Evolutionary conservation across 192 early-diverging fungal genomes (phyloP), one percentile per base, ranked within the genome.

Genomic region (Backusella australiensis): DNA sequence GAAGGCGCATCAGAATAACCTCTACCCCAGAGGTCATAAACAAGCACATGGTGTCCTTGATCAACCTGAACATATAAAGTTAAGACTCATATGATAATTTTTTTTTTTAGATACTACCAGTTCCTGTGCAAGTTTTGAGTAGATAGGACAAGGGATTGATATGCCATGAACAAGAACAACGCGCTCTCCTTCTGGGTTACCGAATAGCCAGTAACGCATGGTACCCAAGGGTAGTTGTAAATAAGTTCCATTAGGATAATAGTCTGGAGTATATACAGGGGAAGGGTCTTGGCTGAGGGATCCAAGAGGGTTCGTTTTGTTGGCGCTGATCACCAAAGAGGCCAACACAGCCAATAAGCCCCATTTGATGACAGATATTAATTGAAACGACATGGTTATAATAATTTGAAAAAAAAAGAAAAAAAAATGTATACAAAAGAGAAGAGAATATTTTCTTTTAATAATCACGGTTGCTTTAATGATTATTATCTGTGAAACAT

Each of bases 161-260:
- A 79, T 79, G 35, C 88, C 88, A 68, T 87, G 86, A 52, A 89
- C 73, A 19, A 87, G 78, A 1, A 85, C 81, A n/a, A 85, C 75
- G 32, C 73, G 71, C 15, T 80, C 49, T 6, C 82, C 82, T 26
- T 77, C 59, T 14, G 76, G 75, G 38, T 81, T 75, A n/a, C 88
- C 88, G 21, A 84, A 74, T 34, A 81, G 21, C 46, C 77, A 79
- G 46, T 87, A 89, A 38, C 83, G 79, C 56, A 86, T 87, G 12
- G 72, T 69, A 29, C 86, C 86, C n/a, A 69, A 35, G 7, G 84
- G 84, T 12, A 84, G 69, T 41, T 75, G 49, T 12, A 83, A n/a
- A 23, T 75, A 53, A 1, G 32, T 73, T 15, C 78, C 78, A 53
- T 75, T 75, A 26, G 74, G 75, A 65, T 80, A 83, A 34, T 80